phyloP scores from a whole-genome alignment of 345 rosid species.

The Orychophragmus violaceus region DNA sequence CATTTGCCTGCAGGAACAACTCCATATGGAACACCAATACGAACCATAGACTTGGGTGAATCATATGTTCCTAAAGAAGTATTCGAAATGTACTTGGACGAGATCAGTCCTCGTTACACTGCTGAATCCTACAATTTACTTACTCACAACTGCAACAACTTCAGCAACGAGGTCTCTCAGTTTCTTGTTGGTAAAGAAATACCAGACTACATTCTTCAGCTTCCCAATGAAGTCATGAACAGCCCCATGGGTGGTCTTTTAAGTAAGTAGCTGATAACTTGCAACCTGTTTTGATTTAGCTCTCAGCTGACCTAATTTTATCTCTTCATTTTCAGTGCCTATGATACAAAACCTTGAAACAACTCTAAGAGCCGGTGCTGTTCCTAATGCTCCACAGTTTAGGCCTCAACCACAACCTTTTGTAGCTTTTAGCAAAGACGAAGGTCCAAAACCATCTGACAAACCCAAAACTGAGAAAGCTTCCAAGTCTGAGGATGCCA shows the following conservation, averaged over 20 bases:
- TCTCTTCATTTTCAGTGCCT: slow-evolving; percentile 57
- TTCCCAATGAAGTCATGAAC: slow-evolving; percentile 79
- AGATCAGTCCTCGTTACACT: slow-evolving; percentile 79
- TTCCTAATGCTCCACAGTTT: slow-evolving; percentile 85
- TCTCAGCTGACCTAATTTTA: not conserved
- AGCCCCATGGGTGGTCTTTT: slow-evolving; percentile 93
- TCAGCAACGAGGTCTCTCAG: slow-evolving; percentile 83
- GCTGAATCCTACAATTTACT: slow-evolving; percentile 77
- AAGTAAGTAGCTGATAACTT: slow-evolving; percentile 42
- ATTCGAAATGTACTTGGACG: slow-evolving; percentile 77
- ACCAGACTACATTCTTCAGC: slow-evolving; percentile 83
- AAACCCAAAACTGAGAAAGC: slow-evolving; percentile 2
- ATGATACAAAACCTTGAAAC: slow-evolving; percentile 84
- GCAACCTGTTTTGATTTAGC: not conserved
- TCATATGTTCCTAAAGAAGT: slow-evolving; percentile 81
- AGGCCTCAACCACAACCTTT: slow-evolving; percentile 39
- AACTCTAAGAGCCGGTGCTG: slow-evolving; percentile 75
- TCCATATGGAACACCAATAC: slow-evolving; percentile 69
- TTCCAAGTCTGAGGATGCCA: slow-evolving; percentile 14
- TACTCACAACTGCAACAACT: slow-evolving; percentile 90
- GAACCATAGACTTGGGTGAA: slow-evolving; percentile 64
- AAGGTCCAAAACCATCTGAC: slow-evolving; percentile 7
- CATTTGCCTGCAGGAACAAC: slow-evolving; percentile 55
- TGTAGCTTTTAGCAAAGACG: slow-evolving; percentile 18
- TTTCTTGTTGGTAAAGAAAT: slow-evolving; percentile 75